Percentiles rank a stretch among this genome's conserved stretches.
Evolutionary conservation across 805 yeast species (phyloP).

Genomic region (Saccharomycopsis fibuligera): DNA sequence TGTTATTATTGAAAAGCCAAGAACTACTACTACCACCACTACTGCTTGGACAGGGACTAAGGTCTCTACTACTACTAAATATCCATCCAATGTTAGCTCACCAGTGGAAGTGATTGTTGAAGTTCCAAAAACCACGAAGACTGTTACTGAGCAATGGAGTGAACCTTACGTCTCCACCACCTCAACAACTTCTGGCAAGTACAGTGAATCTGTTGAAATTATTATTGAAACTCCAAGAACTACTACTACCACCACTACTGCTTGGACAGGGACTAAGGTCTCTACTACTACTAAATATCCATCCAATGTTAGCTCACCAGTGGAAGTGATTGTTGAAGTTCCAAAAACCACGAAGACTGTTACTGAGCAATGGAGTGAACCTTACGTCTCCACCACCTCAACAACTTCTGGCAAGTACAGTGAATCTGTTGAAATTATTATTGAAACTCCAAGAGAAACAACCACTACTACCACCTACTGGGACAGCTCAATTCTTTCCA

Average conservation of each 20-base stretch:
- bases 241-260: constrained; percentile 1
- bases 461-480: neutral
- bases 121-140: constrained; percentile 5
- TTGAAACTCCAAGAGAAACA: neutral
- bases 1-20: neutral
- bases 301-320: neutral
- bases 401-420: neutral
- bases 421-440: neutral
- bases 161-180: constrained; percentile 9
- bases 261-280: neutral
- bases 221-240: constrained; percentile 2
- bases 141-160: constrained; percentile 8
- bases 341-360: constrained; percentile 1
- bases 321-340: neutral
- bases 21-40: neutral
- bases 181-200: neutral
- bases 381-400: neutral
- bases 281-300: neutral
- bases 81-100: neutral
- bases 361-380: constrained; percentile 2
- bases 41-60: neutral
- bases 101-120: neutral
- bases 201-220: neutral
- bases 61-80: neutral
- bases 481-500: neutral